Percentiles rank a stretch among this genome's conserved stretches.
These are phyloP conservation scores for Evansstolkia leycettana DNA, from an alignment of 495 filamentous ascomycete species.

Conservation along the genomic window DNA sequence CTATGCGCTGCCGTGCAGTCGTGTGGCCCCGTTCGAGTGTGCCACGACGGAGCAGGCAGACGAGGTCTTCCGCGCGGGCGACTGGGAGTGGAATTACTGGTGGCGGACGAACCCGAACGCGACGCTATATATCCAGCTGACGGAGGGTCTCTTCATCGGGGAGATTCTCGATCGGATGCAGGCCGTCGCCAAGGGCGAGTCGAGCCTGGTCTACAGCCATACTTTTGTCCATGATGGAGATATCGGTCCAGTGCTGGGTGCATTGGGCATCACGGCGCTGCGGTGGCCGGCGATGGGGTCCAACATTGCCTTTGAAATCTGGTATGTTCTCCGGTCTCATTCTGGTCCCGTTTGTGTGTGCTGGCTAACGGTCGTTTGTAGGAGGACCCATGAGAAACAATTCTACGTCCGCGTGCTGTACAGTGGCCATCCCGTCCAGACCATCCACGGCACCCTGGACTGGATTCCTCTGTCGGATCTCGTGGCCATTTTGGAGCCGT, in stretches of 20 bases:
- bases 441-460: slow-evolving; percentile 20
- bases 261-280: slow-evolving; percentile 16
- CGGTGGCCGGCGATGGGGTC: slow-evolving; percentile 26
- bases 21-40: slow-evolving; percentile 17
- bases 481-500: slow-evolving; percentile 12
- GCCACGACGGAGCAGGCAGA: slow-evolving; percentile 21
- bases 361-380: slow-evolving; percentile 3
- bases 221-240: slow-evolving; percentile 25
- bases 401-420: slow-evolving; percentile 28
- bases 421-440: slow-evolving; percentile 22
- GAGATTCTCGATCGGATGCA: slow-evolving; percentile 26
- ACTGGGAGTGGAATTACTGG: slow-evolving; percentile 37
- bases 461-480: slow-evolving; percentile 21
- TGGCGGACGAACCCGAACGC: slow-evolving; percentile 26
- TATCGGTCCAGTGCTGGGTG: slow-evolving; percentile 19
- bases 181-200: slow-evolving; percentile 13
- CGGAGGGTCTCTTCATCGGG: slow-evolving; percentile 28
- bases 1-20: slow-evolving; percentile 23
- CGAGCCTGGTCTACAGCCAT: slow-evolving; percentile 18
- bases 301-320: slow-evolving; percentile 24
- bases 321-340: slow-evolving; percentile 2
- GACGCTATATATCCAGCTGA: slow-evolving; percentile 24
- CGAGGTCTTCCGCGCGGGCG: slow-evolving; percentile 31
- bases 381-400: slow-evolving; percentile 10
- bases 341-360: too few relatives aligned